Evolutionary conservation across 1,284 basidiomycete species (phyloP).

Genomic region (Cryptococcus jaspeensis): DNA sequence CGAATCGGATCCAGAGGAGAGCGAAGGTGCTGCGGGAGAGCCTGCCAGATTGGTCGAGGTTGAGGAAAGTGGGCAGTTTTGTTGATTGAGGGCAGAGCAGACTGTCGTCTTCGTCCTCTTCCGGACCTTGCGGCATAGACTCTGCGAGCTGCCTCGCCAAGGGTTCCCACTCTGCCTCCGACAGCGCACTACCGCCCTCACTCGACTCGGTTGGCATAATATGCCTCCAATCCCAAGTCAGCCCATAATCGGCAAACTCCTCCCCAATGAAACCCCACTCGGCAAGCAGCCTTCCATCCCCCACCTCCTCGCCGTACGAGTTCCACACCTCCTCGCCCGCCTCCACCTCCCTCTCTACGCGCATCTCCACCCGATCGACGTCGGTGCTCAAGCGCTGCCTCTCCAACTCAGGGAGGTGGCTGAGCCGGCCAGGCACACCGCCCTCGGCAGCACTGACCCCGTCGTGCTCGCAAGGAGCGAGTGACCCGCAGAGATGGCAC

Average conservation of each 20-base stretch:
- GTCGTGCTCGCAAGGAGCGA: constrained; percentile 66
- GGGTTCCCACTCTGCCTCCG: too few species aligned
- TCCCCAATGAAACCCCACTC: constrained; percentile 66
- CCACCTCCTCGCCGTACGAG: constrained; percentile 71
- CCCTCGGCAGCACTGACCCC: constrained; percentile 52
- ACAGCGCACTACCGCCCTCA: too few species aligned
- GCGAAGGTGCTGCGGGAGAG: constrained; percentile 24
- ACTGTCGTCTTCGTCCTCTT: constrained; percentile 10
- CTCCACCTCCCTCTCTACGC: constrained; percentile 28
- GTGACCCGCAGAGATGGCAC: constrained; percentile 73
- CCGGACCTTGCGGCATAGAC: background rate
- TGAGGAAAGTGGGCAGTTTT: constrained; percentile 11
- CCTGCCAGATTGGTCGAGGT: constrained; percentile 27
- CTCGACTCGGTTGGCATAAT: background rate
- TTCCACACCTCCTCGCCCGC: constrained; percentile 72
- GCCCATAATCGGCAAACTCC: constrained; percentile 32
- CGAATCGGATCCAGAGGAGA: constrained; percentile 8
- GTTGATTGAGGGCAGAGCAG: constrained; percentile 7
- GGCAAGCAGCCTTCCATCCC: constrained; percentile 66
- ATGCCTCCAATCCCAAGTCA: constrained; percentile 30
- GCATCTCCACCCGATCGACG: constrained; percentile 46
- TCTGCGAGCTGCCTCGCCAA: too few species aligned
- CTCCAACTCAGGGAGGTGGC: constrained; percentile 25
- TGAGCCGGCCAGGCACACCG: constrained; percentile 22
- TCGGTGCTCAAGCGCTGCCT: constrained; percentile 11